Evolutionary conservation across 495 filamentous ascomycete genomes (phyloP), one percentile per base, ranked within the genome.

Genomic region (Aspergillus carlsbadensis): DNA sequence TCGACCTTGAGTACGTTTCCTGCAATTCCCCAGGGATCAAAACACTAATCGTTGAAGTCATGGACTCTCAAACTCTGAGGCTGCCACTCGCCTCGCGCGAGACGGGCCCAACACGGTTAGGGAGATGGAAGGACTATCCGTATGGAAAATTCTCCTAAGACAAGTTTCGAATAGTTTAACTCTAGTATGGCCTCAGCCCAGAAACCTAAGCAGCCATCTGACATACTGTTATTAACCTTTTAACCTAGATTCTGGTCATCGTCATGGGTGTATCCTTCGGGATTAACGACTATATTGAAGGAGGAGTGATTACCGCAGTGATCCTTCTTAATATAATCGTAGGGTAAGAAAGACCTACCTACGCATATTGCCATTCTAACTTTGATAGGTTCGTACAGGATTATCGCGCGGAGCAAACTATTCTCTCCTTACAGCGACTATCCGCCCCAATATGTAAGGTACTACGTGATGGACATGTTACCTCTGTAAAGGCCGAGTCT

Each of bases 201-300:
- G 0, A 8, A 22, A 29, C 17, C 24, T 17, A 18, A 18, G 10
- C 17, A 40, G 52, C 48, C 39, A 48, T 39, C 43, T 44, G 17
- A 49, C 48, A 31, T n/a, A n/a, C 13, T 50, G 39, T 29, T n/a
- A 11, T 53, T 62, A 57, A 59, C 57, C 11, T 24, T 29, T 24
- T 0, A 37, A 11, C 49, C 33, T 63, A 89, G 86, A 88, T 96
- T 34, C 78, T 96, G 20, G 81, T 94, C 31, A 79, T 95, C 46
- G 91, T 89, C 57, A 94, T 94, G 89, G 84, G 79, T 33, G 75
- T 96, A 35, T 90, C 87, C 61, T 95, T 91, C 64, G 88, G 82
- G 48, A 87, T 95, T 36, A 68, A 77, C 29, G 89, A 92, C 60
- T 93, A 84, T 61, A 85, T 96, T 52, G 91, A 96, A 73, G 91